A percentile compares a stretch with the other conserved stretches of the same genome.
phyloP scores from a whole-genome alignment of 75 land plant species.

The Pinus tabuliformis region DNA sequence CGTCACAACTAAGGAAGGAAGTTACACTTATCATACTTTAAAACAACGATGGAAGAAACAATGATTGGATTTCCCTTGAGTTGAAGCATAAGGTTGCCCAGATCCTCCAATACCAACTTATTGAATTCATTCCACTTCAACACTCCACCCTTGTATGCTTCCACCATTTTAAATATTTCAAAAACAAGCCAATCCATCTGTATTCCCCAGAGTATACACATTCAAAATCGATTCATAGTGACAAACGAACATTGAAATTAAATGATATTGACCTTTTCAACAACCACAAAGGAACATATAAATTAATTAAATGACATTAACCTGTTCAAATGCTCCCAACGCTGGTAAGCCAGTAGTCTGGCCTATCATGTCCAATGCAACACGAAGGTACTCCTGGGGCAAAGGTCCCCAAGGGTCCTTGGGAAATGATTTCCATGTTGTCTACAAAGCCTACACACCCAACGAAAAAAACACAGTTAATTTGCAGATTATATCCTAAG shows the following conservation, averaged over 20 bases:
- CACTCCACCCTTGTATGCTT: constrained; percentile 46
- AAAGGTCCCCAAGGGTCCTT: constrained; percentile 39
- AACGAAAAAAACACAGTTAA: constrained; percentile 1
- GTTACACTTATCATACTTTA: too few species aligned
- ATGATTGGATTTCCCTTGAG: constrained; percentile 69
- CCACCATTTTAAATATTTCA: constrained; percentile 48
- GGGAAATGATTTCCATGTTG: constrained; percentile 47
- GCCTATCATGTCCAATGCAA: constrained; percentile 63
- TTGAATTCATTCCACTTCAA: constrained; percentile 63
- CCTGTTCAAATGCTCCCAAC: constrained; percentile 72
- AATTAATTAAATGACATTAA: not conserved
- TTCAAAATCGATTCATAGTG: not conserved
- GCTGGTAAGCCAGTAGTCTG: constrained; percentile 77
- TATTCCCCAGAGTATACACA: not conserved
- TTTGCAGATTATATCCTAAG: too few species aligned
- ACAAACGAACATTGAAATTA: not conserved
- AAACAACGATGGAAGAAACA: constrained; percentile 24
- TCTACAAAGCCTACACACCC: constrained; percentile 38
- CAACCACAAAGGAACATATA: too few species aligned
- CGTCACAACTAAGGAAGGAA: too few species aligned
- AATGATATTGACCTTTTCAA: not conserved
- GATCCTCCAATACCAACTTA: constrained; percentile 55
- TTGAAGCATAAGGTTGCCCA: constrained; percentile 81
- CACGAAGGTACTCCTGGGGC: constrained; percentile 48
- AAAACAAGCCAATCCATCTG: constrained; percentile 70